Conservation (phyloP, 169 alveolate species). For the Eimeria praecox region DNA sequence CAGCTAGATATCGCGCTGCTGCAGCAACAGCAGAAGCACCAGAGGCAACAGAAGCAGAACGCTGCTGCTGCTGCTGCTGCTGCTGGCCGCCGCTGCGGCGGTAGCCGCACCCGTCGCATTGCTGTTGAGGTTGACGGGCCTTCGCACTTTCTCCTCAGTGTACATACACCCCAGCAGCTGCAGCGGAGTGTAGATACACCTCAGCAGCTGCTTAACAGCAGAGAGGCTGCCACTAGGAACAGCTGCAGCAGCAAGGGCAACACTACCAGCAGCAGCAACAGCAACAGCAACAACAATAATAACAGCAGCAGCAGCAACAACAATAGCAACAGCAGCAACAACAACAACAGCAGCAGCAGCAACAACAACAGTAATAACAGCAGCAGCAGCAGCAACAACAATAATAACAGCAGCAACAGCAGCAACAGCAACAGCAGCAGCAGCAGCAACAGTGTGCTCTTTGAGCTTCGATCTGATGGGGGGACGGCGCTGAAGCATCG, state of each 20-base stretch:
- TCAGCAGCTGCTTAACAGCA: background rate
- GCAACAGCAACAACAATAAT: background rate
- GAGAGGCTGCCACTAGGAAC: background rate
- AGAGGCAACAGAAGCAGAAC: background rate
- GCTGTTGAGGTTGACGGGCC: constrained; percentile 65
- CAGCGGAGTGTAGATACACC: background rate
- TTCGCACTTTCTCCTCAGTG: constrained; percentile 46
- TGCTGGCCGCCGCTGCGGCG: background rate
- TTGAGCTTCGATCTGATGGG: constrained; percentile 33
- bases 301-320: background rate
- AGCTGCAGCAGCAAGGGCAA: background rate
- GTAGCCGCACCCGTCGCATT: constrained; percentile 9
- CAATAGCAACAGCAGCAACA: too few relatives aligned
- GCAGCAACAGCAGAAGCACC: constrained; percentile 13
- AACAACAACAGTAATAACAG: background rate
- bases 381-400: background rate
- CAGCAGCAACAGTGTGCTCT: background rate
- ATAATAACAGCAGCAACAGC: constrained; percentile 21
- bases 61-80: background rate
- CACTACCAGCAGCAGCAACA: background rate
- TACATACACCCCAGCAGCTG: background rate
- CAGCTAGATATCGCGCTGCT: constrained; percentile 40
- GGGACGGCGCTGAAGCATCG: constrained; percentile 66
- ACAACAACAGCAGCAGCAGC: background rate
- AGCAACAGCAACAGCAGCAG: constrained; percentile 22